Conservation (phyloP, 2,329 filamentous ascomycete genomes). For the Fusarium metavorans region DNA sequence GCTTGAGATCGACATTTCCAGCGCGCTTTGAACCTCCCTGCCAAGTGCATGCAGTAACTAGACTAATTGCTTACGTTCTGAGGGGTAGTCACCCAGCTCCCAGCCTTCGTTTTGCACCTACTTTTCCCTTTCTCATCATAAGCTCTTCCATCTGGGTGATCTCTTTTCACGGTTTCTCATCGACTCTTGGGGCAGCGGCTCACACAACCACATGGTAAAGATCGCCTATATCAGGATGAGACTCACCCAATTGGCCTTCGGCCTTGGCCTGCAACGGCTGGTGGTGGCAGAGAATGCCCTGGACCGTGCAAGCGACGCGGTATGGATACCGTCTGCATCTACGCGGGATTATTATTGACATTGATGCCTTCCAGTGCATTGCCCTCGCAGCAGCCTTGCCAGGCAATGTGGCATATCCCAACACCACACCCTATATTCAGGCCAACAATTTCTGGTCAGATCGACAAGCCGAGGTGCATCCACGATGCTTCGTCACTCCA, state of each 20-base stretch:
- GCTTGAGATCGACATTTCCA: background rate
- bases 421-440: background rate
- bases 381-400: background rate
- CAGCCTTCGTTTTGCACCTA: background rate
- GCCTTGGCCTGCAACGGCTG: background rate
- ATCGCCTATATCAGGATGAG: background rate
- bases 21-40: background rate
- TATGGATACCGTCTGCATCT: background rate
- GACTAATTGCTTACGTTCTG: background rate
- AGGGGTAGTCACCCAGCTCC: background rate
- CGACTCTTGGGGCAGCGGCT: background rate
- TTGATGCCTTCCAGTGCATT: background rate
- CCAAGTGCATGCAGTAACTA: background rate
- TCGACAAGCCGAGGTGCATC: slow-evolving; percentile 17
- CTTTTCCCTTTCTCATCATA: background rate
- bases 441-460: slow-evolving; percentile 21
- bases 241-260: background rate
- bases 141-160: background rate
- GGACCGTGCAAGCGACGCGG: background rate
- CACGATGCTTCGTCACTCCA: slow-evolving; percentile 9
- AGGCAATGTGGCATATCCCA: background rate
- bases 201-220: background rate
- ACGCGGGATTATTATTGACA: background rate
- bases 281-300: background rate
- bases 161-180: background rate